These are phyloP conservation scores for Phytophthora pini DNA, from an alignment of 352 stramenopile genomes.

Conservation along the genomic window DNA sequence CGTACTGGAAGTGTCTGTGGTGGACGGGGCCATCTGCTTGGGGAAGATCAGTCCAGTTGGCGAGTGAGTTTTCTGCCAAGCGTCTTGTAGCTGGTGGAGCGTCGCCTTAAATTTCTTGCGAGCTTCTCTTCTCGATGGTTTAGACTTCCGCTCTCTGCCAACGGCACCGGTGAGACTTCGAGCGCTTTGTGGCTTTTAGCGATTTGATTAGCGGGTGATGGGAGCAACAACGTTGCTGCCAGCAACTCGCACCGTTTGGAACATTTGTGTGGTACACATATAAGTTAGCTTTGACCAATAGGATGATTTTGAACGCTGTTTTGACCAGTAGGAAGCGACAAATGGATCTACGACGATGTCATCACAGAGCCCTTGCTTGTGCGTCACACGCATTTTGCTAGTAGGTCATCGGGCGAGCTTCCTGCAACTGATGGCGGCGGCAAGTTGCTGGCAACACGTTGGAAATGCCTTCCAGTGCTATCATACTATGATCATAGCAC, in stretches of 20 bases:
- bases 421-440: neutral
- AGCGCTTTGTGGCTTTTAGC: slow-evolving; percentile 4
- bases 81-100: neutral
- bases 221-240: neutral
- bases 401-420: neutral
- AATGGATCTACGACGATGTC: slow-evolving; percentile 3
- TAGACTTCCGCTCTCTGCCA: slow-evolving; percentile 15
- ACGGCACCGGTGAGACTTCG: slow-evolving; percentile 1
- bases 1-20: slow-evolving; percentile 4
- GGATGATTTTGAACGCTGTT: neutral
- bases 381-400: slow-evolving; percentile 28
- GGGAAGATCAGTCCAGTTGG: slow-evolving; percentile 28
- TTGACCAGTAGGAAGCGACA: slow-evolving; percentile 3
- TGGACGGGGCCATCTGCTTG: slow-evolving; percentile 37
- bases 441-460: neutral
- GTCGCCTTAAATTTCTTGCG: neutral
- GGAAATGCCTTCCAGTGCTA: too few relatives aligned
- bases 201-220: slow-evolving; percentile 13
- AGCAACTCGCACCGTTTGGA: slow-evolving; percentile 14
- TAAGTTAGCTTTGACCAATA: slow-evolving; percentile 12
- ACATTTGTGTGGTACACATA: slow-evolving; percentile 12
- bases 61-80: neutral
- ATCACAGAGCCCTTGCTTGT: slow-evolving; percentile 6
- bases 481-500: too few relatives aligned
- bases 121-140: slow-evolving; percentile 7